Percentiles rank a stretch among this genome's conserved stretches.
These are phyloP conservation scores for Candida dajiaensis DNA, from an alignment of 805 yeast species.

Conservation along the genomic window DNA sequence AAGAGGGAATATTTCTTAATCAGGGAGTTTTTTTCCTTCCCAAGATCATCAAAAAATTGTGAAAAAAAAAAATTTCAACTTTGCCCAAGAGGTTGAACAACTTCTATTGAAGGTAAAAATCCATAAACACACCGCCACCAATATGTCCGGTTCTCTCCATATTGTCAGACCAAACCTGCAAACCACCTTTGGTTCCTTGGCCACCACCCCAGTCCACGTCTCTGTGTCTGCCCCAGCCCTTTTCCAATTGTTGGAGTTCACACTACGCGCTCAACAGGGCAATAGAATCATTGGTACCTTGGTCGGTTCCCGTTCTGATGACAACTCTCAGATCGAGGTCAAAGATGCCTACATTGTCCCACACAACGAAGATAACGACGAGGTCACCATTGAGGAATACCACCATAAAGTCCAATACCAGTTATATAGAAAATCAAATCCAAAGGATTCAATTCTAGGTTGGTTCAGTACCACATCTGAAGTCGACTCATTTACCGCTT, in stretches of 20 bases:
- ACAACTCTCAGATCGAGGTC: constrained; percentile 68
- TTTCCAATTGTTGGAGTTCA: constrained; percentile 70
- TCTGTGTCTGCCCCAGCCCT: constrained; percentile 64
- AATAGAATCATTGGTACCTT: constrained; percentile 76
- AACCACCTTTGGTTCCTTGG: constrained; percentile 20
- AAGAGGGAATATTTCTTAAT: not conserved
- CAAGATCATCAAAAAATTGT: too few relatives aligned
- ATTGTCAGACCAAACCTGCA: constrained; percentile 24
- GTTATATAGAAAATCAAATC: constrained; percentile 70
- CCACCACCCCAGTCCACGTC: constrained; percentile 42
- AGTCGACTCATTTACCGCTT: constrained; percentile 66
- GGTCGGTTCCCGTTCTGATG: constrained; percentile 77
- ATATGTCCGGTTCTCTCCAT: constrained; percentile 13
- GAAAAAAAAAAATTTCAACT: not conserved
- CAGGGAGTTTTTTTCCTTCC: not conserved
- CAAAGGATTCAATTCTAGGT: constrained; percentile 73
- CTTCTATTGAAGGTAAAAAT: not conserved
- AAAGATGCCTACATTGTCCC: constrained; percentile 79
- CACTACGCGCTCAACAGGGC: constrained; percentile 50
- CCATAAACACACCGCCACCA: not conserved
- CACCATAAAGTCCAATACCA: constrained; percentile 66
- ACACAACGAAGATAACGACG: constrained; percentile 67
- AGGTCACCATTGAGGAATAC: constrained; percentile 71
- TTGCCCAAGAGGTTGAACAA: not conserved
- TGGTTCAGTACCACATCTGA: constrained; percentile 68